Conservation (phyloP, 2,329 filamentous ascomycete species). For the Aureobasidium sp. region DNA sequence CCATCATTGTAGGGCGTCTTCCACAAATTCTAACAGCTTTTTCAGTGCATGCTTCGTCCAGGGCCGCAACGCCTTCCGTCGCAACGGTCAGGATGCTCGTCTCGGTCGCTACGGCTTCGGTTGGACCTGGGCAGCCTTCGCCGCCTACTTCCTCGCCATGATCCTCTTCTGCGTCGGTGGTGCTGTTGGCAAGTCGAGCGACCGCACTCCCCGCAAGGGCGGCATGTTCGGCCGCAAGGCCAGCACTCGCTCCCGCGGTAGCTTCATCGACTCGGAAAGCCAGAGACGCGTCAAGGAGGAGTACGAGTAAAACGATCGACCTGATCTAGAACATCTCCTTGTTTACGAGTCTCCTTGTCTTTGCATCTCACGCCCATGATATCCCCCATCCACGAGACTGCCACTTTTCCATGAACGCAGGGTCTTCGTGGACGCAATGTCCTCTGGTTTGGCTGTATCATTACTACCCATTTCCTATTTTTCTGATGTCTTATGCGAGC, state of each 20-base stretch:
- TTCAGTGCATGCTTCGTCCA: constrained; percentile 57
- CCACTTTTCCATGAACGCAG: background rate
- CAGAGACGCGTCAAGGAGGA: constrained; percentile 61
- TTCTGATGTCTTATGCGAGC: background rate
- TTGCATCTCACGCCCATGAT: background rate
- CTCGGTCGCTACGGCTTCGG: constrained; percentile 63
- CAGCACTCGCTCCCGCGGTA: constrained; percentile 40
- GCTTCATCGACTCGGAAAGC: constrained; percentile 47
- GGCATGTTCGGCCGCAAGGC: constrained; percentile 42
- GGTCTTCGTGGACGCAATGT: background rate
- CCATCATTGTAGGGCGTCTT: background rate
- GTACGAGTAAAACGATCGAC: constrained; percentile 42
- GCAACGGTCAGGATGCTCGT: constrained; percentile 45
- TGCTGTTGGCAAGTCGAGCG: constrained; percentile 38
- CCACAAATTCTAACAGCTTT: constrained; percentile 19
- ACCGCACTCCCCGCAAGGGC: constrained; percentile 25
- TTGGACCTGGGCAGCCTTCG: constrained; percentile 67
- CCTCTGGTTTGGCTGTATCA: background rate
- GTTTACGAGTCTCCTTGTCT: constrained; percentile 3
- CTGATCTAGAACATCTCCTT: background rate
- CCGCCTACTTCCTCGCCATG: constrained; percentile 55
- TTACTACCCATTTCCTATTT: background rate
- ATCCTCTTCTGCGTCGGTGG: constrained; percentile 59
- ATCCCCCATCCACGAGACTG: background rate
- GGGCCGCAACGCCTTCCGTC: constrained; percentile 57